Percentiles rank a stretch among this genome's conserved stretches.
phyloP scores from a whole-genome alignment of 331 rosid genomes.

The Telfairia occidentalis region DNA sequence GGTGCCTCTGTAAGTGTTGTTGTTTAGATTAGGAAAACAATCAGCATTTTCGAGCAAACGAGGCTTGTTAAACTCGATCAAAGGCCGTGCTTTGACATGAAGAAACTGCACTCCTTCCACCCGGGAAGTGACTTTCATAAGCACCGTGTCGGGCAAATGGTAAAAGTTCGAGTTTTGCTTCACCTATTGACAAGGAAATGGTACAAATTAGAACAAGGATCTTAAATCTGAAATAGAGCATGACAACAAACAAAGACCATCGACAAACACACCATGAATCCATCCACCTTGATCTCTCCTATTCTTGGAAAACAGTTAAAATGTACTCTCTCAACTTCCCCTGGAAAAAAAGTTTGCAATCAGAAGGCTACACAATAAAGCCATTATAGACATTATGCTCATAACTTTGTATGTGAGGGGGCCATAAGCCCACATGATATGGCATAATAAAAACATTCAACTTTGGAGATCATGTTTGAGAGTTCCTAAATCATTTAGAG shows the following conservation, averaged over 20 bases:
- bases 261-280: conserved; percentile 44
- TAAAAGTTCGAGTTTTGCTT: conserved; percentile 45
- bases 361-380: background rate
- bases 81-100: conserved; percentile 32
- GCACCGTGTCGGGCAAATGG: conserved; percentile 48
- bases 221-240: background rate
- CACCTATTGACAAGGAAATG: conserved; percentile 34
- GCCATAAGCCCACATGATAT: background rate
- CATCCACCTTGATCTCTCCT: conserved; percentile 58
- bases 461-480: background rate
- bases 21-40: background rate
- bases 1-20: background rate
- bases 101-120: conserved; percentile 52
- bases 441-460: background rate
- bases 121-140: conserved; percentile 31
- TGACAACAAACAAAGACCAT: conserved; percentile 1
- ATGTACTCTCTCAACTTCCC: conserved; percentile 61
- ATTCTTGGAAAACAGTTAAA: conserved; percentile 37
- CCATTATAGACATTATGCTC: background rate
- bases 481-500: background rate
- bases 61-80: conserved; percentile 12
- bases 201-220: background rate
- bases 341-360: conserved; percentile 33
- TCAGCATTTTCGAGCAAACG: conserved; percentile 7
- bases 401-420: background rate